Evolutionary conservation across 2,329 filamentous ascomycete genomes (phyloP).

Genomic region (Penicillium sp.): DNA sequence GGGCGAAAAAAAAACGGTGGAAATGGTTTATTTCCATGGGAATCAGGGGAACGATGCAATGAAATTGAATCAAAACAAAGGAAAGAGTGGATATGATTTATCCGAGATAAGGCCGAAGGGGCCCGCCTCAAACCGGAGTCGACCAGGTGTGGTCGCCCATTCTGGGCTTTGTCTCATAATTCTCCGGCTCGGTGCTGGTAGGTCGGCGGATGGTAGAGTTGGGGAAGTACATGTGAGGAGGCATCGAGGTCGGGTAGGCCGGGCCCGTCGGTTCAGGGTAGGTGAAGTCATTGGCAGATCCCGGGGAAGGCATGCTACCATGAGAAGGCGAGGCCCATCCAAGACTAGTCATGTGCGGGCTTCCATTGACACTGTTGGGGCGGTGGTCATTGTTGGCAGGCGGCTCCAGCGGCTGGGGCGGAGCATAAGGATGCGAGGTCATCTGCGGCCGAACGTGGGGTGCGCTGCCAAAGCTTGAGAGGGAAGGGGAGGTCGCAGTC

Average conservation of each 20-base stretch:
- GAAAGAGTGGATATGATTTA: slow-evolving; percentile 12
- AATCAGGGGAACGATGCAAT: slow-evolving; percentile 31
- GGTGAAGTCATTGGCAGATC: slow-evolving; percentile 72
- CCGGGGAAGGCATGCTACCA: slow-evolving; percentile 71
- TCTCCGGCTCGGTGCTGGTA: slow-evolving; percentile 73
- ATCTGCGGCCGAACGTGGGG: slow-evolving; percentile 60
- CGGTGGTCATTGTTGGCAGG: slow-evolving; percentile 78
- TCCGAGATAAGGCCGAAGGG: slow-evolving; percentile 3
- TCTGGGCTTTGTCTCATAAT: slow-evolving; percentile 65
- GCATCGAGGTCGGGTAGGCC: slow-evolving; percentile 48
- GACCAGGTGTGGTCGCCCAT: slow-evolving; percentile 42
- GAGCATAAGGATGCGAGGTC: slow-evolving; percentile 92
- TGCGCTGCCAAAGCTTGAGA: slow-evolving; percentile 60
- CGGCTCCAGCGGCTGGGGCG: slow-evolving; percentile 80
- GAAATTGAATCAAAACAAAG: slow-evolving; percentile 22
- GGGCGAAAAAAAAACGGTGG: slow-evolving; percentile 21
- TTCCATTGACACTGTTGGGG: slow-evolving; percentile 74
- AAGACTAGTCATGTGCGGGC: slow-evolving; percentile 80
- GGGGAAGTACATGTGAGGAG: slow-evolving; percentile 73
- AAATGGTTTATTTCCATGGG: slow-evolving; percentile 24
- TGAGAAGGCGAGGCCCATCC: slow-evolving; percentile 88
- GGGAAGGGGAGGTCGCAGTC: slow-evolving; percentile 67
- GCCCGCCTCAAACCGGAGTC: slow-evolving; percentile 35
- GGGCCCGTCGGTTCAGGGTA: slow-evolving; percentile 74
- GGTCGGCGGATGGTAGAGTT: slow-evolving; percentile 71